Evolutionary conservation across 1,284 basidiomycete genomes (phyloP), one percentile per base, ranked within the genome.

Genomic region (Cystodermella granulosa): DNA sequence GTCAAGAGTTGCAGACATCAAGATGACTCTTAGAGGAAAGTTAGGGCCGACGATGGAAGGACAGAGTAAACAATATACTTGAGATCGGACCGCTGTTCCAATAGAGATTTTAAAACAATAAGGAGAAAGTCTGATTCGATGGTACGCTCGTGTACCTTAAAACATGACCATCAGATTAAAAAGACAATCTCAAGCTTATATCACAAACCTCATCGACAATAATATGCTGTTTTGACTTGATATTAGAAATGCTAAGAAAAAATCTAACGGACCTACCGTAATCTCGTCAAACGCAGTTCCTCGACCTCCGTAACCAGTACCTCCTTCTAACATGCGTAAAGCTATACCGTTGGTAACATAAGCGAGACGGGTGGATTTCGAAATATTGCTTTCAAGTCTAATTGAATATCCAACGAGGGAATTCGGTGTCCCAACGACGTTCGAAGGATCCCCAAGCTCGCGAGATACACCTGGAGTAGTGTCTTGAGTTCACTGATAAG

Each of bases 1-100:
- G 59, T 99, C 92, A 23, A 98, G 76, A 0, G 96, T 99, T 0
- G 96, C 96, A 20, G 93, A 97, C 96, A 99, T 99, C 45, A 98
- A 77, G 24, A 98, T 81, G 24, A 99, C 81, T 67, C 90, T 92
- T 49, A 14, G 39, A 7, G n/a, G n/a, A n/a, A n/a, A n/a, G n/a
- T n/a, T n/a, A n/a, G n/a, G n/a, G n/a, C n/a, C n/a, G n/a, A n/a
- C n/a, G n/a, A n/a, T n/a, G n/a, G n/a, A n/a, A n/a, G n/a, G n/a
- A n/a, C n/a, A n/a, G n/a, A n/a, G n/a, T n/a, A n/a, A n/a, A 39
- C 35, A 21, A 55, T 69, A 53, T 53, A 87, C 89, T 91, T 95
- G 42, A 99, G 74, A 56, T 95, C 84, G 38, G 83, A 80, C 18
- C 91, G 79, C 52, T 87, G 81, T 44, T 79, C 69, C 38, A 98